Evolutionary conservation across 306 rosid species (phyloP), one percentile per base, ranked within the genome.

Genomic region (Quercus gilva): DNA sequence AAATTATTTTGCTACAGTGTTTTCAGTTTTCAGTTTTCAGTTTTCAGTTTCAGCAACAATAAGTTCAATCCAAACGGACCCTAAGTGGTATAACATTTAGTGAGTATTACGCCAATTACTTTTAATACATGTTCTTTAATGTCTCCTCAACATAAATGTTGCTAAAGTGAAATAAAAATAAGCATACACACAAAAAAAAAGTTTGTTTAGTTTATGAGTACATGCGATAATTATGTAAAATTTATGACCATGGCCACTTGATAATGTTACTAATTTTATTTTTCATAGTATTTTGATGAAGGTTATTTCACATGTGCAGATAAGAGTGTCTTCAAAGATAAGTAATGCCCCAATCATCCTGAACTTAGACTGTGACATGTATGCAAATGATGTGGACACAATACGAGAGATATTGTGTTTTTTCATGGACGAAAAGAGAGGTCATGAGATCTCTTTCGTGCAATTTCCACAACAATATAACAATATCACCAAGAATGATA

Each of bases 301-400:
- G n/a, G 8, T 20, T 0, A 69, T 43, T 43, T 23, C 12, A 49
- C 2, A 23, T 80, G 3, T 75, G 75, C 86, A 93, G 97, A 73
- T 93, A 77, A 85, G 92, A 68, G 94, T 93, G 45, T 91, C 97
- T 8, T 84, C 96, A 3, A 74, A 84, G 87, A 91, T 93, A 78
- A 90, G 88, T 81, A 87, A 90, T 58, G 93, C 86, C 10, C 88
- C 93, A 0, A 79, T 93, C 73, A 87, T 93, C 31, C 90, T 91
- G 61, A 91, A 77, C 78, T 45, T 93, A 77, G 97, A 93, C 73
- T 90, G 97, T 71, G 98, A 89, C 74, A 93, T 91, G 98, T 80
- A 86, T 63, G 71, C 91, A 69, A 90, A 87, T 71, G 77, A 79
- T 21, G 81, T 89, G 21, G 89, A 88, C 35, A 77, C 79, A 56